phyloP scores from a whole-genome alignment of 1,139 yeast species.

The Zygosaccharomyces sapae region DNA sequence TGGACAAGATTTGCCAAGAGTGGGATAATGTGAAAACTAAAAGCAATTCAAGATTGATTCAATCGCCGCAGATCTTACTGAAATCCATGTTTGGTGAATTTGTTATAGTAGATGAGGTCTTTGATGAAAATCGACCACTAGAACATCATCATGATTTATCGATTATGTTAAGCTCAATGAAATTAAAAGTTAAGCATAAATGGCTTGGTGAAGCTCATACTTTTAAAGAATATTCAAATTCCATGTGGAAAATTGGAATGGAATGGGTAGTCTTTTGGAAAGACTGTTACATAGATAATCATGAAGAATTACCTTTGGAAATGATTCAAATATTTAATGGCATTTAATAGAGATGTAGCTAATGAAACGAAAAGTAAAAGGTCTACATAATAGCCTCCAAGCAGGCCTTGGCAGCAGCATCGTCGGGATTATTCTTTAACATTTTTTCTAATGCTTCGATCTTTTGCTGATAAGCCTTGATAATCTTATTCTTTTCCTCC shows the following conservation, averaged over 20 bases:
- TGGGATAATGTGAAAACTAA: slow-evolving; percentile 10
- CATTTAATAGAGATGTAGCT: slow-evolving; percentile 2
- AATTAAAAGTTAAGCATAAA: slow-evolving; percentile 11
- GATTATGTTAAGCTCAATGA: slow-evolving; percentile 10
- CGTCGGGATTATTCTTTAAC: slow-evolving; percentile 8
- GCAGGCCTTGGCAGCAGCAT: not conserved
- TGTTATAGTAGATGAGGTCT: slow-evolving; percentile 17
- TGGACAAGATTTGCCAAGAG: slow-evolving; percentile 10
- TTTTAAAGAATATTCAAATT: slow-evolving; percentile 1
- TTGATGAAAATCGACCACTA: slow-evolving; percentile 12
- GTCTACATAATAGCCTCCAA: not conserved
- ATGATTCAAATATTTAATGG: not conserved
- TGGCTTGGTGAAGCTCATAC: slow-evolving; percentile 4
- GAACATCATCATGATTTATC: slow-evolving; percentile 8
- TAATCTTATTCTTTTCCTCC: slow-evolving; percentile 25
- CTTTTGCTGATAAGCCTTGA: slow-evolving; percentile 24
- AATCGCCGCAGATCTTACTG: slow-evolving; percentile 17
- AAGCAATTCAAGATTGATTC: slow-evolving; percentile 3
- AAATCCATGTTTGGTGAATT: slow-evolving; percentile 13
- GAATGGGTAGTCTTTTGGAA: slow-evolving; percentile 20
- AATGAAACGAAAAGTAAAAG: not conserved
- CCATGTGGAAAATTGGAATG: slow-evolving; percentile 9
- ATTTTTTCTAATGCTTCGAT: slow-evolving; percentile 20
- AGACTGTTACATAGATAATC: slow-evolving; percentile 18
- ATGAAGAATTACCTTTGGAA: slow-evolving; percentile 5